These are phyloP conservation scores for Beauveria varroae DNA, from an alignment of 2,329 filamentous ascomycete species.

Conservation along the genomic window DNA sequence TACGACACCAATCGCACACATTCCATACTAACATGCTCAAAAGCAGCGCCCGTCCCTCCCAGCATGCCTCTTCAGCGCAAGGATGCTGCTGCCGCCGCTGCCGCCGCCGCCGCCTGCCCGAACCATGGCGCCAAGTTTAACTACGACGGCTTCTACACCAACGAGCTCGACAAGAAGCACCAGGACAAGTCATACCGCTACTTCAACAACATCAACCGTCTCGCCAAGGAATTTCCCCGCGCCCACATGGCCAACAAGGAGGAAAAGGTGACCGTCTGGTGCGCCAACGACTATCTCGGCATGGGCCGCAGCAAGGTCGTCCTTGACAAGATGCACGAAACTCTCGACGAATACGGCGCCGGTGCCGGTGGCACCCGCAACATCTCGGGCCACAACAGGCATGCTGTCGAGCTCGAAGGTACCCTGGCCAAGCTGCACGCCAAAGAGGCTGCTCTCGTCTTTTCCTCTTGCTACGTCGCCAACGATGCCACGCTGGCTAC, in stretches of 20 bases:
- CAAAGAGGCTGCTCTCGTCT: conserved; percentile 87
- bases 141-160: conserved; percentile 82
- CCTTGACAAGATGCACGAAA: conserved; percentile 86
- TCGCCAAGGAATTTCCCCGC: conserved; percentile 91
- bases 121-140: conserved; percentile 57
- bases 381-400: conserved; percentile 95
- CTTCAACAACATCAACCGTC: conserved; percentile 99
- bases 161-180: conserved; percentile 95
- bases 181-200: conserved; percentile 99
- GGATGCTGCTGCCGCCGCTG: background rate
- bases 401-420: conserved; percentile 77
- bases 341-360: conserved; percentile 87
- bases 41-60: conserved; percentile 18
- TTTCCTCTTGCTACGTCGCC: conserved; percentile 96
- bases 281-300: conserved; percentile 96
- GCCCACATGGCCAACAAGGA: conserved; percentile 81
- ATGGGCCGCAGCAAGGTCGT: conserved; percentile 92
- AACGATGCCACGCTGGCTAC: conserved; percentile 97
- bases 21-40: conserved; percentile 7
- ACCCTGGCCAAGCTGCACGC: conserved; percentile 82
- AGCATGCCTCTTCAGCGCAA: conserved; percentile 18
- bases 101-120: conserved; percentile 15
- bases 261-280: conserved; percentile 94
- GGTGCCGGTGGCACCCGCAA: conserved; percentile 94
- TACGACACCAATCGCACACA: background rate